Conservation (phyloP, 2,329 filamentous ascomycete species). For the Sporothrix pseudoabietina region DNA sequence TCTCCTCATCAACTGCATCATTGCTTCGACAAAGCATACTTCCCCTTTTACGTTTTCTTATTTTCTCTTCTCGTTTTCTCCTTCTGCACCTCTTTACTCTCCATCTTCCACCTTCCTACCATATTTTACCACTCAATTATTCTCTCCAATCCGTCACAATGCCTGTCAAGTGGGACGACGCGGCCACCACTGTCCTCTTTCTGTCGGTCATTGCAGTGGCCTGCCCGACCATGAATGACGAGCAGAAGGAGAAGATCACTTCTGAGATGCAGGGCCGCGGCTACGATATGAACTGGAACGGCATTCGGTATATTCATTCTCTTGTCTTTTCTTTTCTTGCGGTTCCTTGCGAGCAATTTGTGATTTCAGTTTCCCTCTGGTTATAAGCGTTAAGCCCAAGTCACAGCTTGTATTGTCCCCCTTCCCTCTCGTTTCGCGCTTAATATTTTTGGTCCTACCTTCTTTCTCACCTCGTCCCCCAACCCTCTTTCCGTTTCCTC, state of each 20-base stretch:
- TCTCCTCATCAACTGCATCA: background rate
- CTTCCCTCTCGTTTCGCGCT: background rate
- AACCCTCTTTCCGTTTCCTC: background rate
- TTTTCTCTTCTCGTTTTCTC: background rate
- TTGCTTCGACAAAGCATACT: background rate
- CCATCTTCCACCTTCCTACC: background rate
- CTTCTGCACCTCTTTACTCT: background rate
- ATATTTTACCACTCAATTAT: background rate
- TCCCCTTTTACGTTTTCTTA: background rate
- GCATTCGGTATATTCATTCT: constrained; percentile 40
- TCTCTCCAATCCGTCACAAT: constrained; percentile 33
- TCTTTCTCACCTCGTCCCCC: background rate
- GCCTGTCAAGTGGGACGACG: constrained; percentile 39
- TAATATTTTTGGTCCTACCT: background rate
- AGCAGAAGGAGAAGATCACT: constrained; percentile 38
- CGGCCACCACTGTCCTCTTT: constrained; percentile 39
- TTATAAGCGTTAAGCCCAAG: background rate
- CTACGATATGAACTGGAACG: constrained; percentile 42
- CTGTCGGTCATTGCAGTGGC: constrained; percentile 36
- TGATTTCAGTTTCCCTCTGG: background rate
- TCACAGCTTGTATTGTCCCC: constrained; percentile 2
- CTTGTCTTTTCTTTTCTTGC: background rate
- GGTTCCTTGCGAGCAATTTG: background rate
- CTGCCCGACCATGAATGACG: constrained; percentile 32
- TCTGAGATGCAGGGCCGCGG: constrained; percentile 36